Evolutionary conservation across 2,329 filamentous ascomycete species (phyloP), one percentile per base, ranked within the genome.

Genomic region (Helotiales sp.): DNA sequence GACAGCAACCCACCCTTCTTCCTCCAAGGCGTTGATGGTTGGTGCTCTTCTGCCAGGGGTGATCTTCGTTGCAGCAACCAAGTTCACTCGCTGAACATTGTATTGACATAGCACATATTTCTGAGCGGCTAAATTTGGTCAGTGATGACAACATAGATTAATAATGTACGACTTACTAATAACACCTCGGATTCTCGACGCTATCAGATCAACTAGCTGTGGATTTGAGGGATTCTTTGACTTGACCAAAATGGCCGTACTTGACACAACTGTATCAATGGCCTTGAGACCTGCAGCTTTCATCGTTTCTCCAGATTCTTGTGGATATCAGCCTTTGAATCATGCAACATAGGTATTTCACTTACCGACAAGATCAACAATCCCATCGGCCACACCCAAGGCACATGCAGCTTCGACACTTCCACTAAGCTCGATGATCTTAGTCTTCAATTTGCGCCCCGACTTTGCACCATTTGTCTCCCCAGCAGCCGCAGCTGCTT

Each of bases 291-390:
- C 96, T 50, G 95, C 95, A 22, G 95, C 96, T 76, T 92, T 91
- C 96, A 99, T 99, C 0, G 96, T 99, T 81, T 98, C 95, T 65
- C 96, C 96, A 22, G 96, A 98, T 84, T 99, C 95, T 96, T 73
- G 22, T 7, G 47, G 3, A 22, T 63, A 65, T 75, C 68, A 77
- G 72, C 30, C 40, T 61, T 13, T 57, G 15, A 32, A 13, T 11
- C 6, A 60, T 49, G 20, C 13, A 13, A 13, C 43, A 34, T 57
- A 50, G 43, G 43, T 17, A 54, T n/a, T 24, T 11, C 55, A 70
- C 91, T 78, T 81, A 96, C 93, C 93, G 77, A 99, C 96, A 66
- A 99, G 89, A 82, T 99, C 96, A 55, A 99, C 93, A 78, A 99
- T 97, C 60, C 95, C 96, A 78, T 98, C 95, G 50, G 96, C 96